A percentile compares a stretch with the other conserved stretches of the same genome.
Conservation (phyloP, 768 basidiomycete species). For the Auricularia heimuer region DNA sequence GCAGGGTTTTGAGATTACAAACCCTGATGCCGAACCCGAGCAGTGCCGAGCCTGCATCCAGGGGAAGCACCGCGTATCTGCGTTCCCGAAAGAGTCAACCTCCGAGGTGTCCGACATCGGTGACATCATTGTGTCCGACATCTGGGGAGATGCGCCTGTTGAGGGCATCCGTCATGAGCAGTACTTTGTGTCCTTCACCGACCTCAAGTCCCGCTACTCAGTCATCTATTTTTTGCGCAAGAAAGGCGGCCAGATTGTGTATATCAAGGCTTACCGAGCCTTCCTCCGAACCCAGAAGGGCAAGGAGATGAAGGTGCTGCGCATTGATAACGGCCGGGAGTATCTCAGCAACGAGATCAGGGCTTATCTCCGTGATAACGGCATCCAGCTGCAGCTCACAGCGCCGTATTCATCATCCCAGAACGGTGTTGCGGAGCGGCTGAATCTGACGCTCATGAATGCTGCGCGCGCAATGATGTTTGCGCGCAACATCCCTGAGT, state of each 20-base stretch:
- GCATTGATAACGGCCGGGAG: conserved; percentile 18
- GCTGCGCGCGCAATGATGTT: not conserved
- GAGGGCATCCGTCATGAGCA: not conserved
- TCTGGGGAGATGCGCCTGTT: conserved; percentile 7
- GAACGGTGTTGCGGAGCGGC: conserved; percentile 18
- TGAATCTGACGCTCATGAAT: conserved; percentile 1
- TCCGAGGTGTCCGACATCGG: not conserved
- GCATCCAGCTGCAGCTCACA: conserved; percentile 15
- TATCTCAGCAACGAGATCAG: conserved; percentile 10
- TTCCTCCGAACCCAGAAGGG: conserved; percentile 5
- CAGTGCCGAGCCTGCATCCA: conserved; percentile 27
- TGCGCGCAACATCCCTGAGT: not conserved
- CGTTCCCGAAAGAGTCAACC: conserved; percentile 1
- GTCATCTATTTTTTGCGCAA: not conserved
- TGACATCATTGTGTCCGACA: conserved; percentile 1
- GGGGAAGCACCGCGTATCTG: conserved; percentile 23
- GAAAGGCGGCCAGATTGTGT: conserved; percentile 4
- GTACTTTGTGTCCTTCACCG: conserved; percentile 11
- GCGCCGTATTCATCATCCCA: conserved; percentile 28
- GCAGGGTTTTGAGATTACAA: conserved; percentile 16
- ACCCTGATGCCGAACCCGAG: conserved; percentile 14
- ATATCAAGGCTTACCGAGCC: conserved; percentile 6
- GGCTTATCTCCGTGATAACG: conserved; percentile 10
- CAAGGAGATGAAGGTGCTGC: conserved; percentile 8
- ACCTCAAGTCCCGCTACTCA: conserved; percentile 6